Conservation (phyloP, 2,329 filamentous ascomycete species). For the Cercospora brassicicola region DNA sequence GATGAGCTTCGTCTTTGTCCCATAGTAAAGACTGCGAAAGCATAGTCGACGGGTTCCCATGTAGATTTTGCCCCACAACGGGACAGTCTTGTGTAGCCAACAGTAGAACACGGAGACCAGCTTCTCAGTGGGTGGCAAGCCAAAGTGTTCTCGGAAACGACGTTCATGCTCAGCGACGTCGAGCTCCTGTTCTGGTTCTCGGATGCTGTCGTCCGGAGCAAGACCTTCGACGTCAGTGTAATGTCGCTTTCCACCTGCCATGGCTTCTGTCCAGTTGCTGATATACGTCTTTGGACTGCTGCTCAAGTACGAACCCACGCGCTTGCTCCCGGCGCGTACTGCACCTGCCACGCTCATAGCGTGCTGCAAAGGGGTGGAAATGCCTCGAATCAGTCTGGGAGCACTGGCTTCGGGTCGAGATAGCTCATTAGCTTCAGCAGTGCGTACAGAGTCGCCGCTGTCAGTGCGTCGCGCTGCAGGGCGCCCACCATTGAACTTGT, state of each 20-base stretch:
- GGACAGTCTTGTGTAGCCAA: conserved; percentile 84
- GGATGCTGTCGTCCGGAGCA: conserved; percentile 62
- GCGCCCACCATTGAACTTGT: conserved; percentile 8
- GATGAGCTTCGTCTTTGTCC: conserved; percentile 87
- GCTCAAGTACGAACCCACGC: conserved; percentile 66
- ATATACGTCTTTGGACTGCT: conserved; percentile 95
- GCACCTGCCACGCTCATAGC: conserved; percentile 26
- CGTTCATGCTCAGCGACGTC: conserved; percentile 56
- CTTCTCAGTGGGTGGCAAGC: conserved; percentile 77
- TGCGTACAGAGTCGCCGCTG: conserved; percentile 23
- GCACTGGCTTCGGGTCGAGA: conserved; percentile 14
- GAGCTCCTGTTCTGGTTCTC: conserved; percentile 58
- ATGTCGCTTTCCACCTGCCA: conserved; percentile 85
- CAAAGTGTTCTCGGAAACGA: conserved; percentile 86
- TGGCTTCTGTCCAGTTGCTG: conserved; percentile 96
- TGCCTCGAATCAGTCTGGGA: conserved; percentile 25
- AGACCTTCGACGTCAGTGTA: conserved; percentile 73
- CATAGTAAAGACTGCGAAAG: conserved; percentile 86
- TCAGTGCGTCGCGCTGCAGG: conserved; percentile 16
- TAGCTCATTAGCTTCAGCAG: conserved; percentile 15
- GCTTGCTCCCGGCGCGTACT: conserved; percentile 65
- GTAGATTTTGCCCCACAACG: conserved; percentile 95
- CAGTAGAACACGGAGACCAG: conserved; percentile 88
- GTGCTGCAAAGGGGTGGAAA: conserved; percentile 26
- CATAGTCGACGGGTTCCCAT: conserved; percentile 85